Conservation (phyloP, 352 stramenopile species). For the Pythium sukuiense region DNA sequence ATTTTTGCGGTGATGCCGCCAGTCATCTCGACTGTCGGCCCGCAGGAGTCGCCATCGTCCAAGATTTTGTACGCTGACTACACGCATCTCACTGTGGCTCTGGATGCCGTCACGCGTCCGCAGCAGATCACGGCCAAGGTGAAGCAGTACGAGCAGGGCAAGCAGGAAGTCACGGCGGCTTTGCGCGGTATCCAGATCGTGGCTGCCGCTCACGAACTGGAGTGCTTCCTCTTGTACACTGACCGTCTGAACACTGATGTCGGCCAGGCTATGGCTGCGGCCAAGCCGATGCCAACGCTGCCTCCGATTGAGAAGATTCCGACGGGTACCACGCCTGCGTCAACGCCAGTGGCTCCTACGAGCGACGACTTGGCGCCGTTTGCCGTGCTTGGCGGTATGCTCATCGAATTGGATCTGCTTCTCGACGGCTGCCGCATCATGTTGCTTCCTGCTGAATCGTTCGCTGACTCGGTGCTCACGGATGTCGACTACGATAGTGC, state of each 20-base stretch:
- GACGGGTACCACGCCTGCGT: not conserved
- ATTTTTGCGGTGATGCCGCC: conserved; percentile 29
- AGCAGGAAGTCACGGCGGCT: conserved; percentile 22
- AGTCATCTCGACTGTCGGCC: conserved; percentile 23
- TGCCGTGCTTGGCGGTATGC: conserved; percentile 28
- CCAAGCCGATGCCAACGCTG: conserved; percentile 26
- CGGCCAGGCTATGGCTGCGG: conserved; percentile 29
- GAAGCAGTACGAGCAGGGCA: conserved; percentile 29
- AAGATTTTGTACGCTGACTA: conserved; percentile 35
- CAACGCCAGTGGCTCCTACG: not conserved
- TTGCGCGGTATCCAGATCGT: conserved; percentile 31
- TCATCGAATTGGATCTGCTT: conserved; percentile 27
- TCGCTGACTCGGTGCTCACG: conserved; percentile 14
- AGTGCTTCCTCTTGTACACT: conserved; percentile 38
- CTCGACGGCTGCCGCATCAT: conserved; percentile 28
- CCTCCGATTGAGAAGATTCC: conserved; percentile 9
- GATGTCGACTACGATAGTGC: conserved; percentile 26
- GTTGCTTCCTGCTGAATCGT: conserved; percentile 20
- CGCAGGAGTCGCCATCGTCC: conserved; percentile 27
- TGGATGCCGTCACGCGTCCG: conserved; percentile 16
- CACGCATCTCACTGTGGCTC: conserved; percentile 9
- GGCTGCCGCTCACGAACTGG: conserved; percentile 27
- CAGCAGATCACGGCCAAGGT: conserved; percentile 28
- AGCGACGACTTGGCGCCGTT: conserved; percentile 29
- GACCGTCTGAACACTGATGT: conserved; percentile 31